Conservation (phyloP, 2,329 filamentous ascomycete species). For the Thielaviopsis ethacetica region DNA sequence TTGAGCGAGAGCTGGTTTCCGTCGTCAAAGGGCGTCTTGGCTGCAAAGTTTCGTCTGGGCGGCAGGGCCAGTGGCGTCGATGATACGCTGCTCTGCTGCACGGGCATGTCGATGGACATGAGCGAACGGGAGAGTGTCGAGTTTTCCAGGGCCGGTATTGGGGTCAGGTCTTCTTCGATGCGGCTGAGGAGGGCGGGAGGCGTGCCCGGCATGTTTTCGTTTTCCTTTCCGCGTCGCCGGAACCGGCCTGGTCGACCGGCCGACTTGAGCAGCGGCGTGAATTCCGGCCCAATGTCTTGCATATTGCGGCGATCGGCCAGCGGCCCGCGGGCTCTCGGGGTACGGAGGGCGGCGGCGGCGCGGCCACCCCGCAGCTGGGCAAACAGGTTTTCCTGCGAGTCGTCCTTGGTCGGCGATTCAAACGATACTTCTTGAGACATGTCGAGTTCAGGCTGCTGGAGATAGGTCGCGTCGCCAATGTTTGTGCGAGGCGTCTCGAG, state of each 20-base stretch:
- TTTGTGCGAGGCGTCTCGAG: slow-evolving; percentile 81
- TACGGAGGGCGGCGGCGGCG: slow-evolving; percentile 27
- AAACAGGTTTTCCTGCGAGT: slow-evolving; percentile 50
- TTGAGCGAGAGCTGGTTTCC: slow-evolving; percentile 82
- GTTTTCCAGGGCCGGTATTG: slow-evolving; percentile 55
- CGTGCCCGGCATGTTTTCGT: slow-evolving; percentile 44
- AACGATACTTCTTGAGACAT: slow-evolving; percentile 82
- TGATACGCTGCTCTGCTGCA: slow-evolving; percentile 61
- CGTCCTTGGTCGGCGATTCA: slow-evolving; percentile 53
- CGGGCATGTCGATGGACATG: slow-evolving; percentile 48
- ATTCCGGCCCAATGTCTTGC: slow-evolving; percentile 57
- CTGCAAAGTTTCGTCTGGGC: slow-evolving; percentile 39
- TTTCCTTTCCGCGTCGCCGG: slow-evolving; percentile 43
- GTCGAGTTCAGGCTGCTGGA: slow-evolving; percentile 59
- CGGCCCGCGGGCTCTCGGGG: slow-evolving; percentile 59
- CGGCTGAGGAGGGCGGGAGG: slow-evolving; percentile 42
- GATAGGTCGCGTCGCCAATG: slow-evolving; percentile 66
- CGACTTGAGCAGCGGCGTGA: slow-evolving; percentile 82
- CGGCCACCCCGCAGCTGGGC: slow-evolving; percentile 53
- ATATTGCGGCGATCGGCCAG: slow-evolving; percentile 58
- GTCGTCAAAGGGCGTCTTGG: slow-evolving; percentile 57
- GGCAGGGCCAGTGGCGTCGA: slow-evolving; percentile 67
- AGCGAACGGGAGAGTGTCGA: slow-evolving; percentile 52
- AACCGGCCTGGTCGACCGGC: slow-evolving; percentile 56
- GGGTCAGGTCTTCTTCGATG: slow-evolving; percentile 57